These are phyloP conservation scores for Coniochaeta hoffmannii DNA, from an alignment of 2,329 filamentous ascomycete genomes.

Conservation along the genomic window DNA sequence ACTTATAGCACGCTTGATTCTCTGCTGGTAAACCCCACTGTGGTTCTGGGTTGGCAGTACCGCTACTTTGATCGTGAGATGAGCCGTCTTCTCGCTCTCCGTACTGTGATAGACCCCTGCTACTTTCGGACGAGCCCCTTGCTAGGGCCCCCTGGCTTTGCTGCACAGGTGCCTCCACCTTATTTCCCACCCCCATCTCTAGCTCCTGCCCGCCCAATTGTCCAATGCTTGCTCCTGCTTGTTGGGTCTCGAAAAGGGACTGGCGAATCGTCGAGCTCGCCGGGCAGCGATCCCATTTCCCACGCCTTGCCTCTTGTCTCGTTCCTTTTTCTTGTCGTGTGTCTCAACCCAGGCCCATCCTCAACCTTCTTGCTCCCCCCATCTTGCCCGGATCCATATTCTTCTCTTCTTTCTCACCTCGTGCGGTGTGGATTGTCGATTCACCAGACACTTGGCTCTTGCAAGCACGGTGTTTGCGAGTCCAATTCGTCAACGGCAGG, in stretches of 20 bases:
- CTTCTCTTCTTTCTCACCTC: background rate
- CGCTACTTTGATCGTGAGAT: background rate
- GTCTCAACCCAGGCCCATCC: background rate
- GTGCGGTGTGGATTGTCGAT: background rate
- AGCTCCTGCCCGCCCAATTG: background rate
- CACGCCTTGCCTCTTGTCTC: slow-evolving; percentile 1
- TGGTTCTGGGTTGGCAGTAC: background rate
- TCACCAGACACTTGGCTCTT: background rate
- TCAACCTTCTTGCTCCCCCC: background rate
- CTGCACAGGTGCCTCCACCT: slow-evolving; percentile 1
- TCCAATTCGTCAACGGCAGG: background rate
- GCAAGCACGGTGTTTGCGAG: background rate
- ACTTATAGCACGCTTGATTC: background rate
- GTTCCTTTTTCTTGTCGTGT: background rate
- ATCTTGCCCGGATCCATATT: background rate
- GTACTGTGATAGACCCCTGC: background rate
- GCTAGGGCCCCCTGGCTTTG: background rate
- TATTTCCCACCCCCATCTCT: slow-evolving; percentile 3
- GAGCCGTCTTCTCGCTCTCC: background rate
- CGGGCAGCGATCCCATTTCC: slow-evolving; percentile 3
- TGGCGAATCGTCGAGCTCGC: background rate
- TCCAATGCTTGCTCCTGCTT: slow-evolving; percentile 1
- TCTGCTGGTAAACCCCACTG: background rate
- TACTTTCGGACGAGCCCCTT: background rate
- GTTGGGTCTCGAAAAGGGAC: background rate